phyloP scores from a whole-genome alignment of 192 early-diverging fungal species.

The Thoreauomyces humboldtii region DNA sequence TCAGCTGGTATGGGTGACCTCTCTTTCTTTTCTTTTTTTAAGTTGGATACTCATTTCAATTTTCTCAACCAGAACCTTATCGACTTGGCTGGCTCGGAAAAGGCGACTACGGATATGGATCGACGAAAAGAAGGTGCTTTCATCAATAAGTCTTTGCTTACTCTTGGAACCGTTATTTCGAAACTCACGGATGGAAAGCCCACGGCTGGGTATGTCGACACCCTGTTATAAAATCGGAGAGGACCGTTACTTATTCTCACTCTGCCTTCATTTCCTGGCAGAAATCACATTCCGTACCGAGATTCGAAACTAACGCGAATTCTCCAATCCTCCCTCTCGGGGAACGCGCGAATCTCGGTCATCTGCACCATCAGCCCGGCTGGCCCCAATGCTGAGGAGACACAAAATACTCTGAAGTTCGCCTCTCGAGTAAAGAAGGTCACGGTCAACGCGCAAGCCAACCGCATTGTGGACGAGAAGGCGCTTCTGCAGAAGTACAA shows the following conservation, averaged over 20 bases:
- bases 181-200: conserved; percentile 73
- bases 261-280: neutral
- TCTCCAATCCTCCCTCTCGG: conserved; percentile 86
- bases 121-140: conserved; percentile 94
- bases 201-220: neutral
- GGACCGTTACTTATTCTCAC: too few relatives aligned
- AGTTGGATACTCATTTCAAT: neutral
- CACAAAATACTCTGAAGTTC: conserved; percentile 92
- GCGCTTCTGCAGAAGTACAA: conserved; percentile 81
- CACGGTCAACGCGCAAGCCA: conserved; percentile 74
- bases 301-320: conserved; percentile 97
- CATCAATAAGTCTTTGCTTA: conserved; percentile 89
- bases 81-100: conserved; percentile 95
- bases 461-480: conserved; percentile 78
- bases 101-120: conserved; percentile 77
- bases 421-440: conserved; percentile 90
- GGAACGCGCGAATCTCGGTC: conserved; percentile 84
- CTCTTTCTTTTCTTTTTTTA: neutral
- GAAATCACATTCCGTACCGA: conserved; percentile 86
- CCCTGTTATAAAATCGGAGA: too few relatives aligned
- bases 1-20: neutral
- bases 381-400: conserved; percentile 75
- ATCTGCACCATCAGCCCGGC: conserved; percentile 89
- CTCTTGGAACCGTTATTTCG: conserved; percentile 90
- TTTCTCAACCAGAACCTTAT: conserved; percentile 68